Base-by-base conservation (phyloP, 2,329 filamentous ascomycete genomes). In the Myriosclerotinia curreyana region DNA sequence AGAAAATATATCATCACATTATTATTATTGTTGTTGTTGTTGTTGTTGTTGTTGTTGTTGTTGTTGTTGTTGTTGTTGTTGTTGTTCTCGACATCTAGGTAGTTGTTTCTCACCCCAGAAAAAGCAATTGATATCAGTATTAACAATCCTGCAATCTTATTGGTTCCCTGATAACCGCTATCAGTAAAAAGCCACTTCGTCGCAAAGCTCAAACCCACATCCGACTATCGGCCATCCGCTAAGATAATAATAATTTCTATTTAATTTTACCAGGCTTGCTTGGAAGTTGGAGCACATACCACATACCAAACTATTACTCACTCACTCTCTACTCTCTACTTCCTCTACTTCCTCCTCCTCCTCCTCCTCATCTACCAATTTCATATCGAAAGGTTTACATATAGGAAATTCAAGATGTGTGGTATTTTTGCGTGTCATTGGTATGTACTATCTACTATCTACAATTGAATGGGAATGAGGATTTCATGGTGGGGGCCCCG, bases 351-450 rank as follows among this genome's bases (percentile, higher is more conserved):
- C 44, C n/a, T 48, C 20, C n/a, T 11, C 20, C 38, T 53, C 51
- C 34, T 20, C 22, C 38, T 40, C 22, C 38, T 46, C 31, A 40
- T n/a, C 20, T 42, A 50, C 46, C 48, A 4, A 40, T 54, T 38
- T 42, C 22, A 58, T 12, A 50, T 49, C 5, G 28, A 51, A n/a
- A 40, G 28, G 5, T 51, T 50, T 38, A 62, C 51, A 56, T 22
- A 56, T 5, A 52, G 5, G 20, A 36, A 36, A 40, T 62, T 62
- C 64, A 68, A 58, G 20, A 70, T 70, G 69, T 70, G 69, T 66
- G 68, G 69, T 49, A 69, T 97, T 76, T 97, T 97, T 79, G 93
- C 92, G 74, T 97, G 93, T 80, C 91, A 97, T 80, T 66, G 59
- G 63, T 65, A 62, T 54, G 56, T 65, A 60, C 31, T 42, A 3